Conservation (phyloP, 164 flowering plant species). For the Hamamelis virginiana region DNA sequence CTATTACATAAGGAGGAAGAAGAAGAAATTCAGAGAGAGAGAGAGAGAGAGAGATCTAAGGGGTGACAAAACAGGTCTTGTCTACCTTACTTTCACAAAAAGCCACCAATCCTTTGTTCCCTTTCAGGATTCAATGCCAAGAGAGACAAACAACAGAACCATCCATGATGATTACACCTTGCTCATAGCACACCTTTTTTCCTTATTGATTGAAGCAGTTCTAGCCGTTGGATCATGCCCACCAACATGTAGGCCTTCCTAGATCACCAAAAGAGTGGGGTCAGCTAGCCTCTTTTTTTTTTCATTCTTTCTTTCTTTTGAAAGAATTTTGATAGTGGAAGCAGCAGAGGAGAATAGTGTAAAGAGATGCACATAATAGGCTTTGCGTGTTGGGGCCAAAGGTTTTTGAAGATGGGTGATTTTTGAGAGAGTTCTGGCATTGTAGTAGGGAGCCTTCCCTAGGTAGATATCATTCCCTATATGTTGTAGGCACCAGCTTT, state of each 20-base stretch:
- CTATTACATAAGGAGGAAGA: slow-evolving; percentile 1
- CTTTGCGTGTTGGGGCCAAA: slow-evolving; percentile 32
- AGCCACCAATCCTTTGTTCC: slow-evolving; percentile 3
- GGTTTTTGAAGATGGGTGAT: slow-evolving; percentile 28
- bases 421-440: background rate
- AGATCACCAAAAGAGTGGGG: too few relatives aligned
- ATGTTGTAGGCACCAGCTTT: slow-evolving; percentile 17
- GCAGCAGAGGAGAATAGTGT: slow-evolving; percentile 16
- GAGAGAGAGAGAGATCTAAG: slow-evolving; percentile 6
- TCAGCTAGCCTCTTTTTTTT: too few relatives aligned
- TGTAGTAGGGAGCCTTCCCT: slow-evolving; percentile 9
- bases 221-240: slow-evolving; percentile 19
- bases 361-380: slow-evolving; percentile 27
- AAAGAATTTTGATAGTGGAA: slow-evolving; percentile 9
- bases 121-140: slow-evolving; percentile 12
- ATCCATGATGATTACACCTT: background rate
- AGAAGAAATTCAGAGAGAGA: slow-evolving; percentile 11
- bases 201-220: background rate
- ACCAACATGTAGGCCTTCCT: background rate
- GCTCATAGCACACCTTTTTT: background rate
- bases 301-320: background rate
- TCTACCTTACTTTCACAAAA: slow-evolving; percentile 24
- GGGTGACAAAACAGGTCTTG: slow-evolving; percentile 16
- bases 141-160: slow-evolving; percentile 7
- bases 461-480: slow-evolving; percentile 27